Evolutionary conservation across 78 protist species (phyloP).

Genomic region (Tieghemostelium lacteum): DNA sequence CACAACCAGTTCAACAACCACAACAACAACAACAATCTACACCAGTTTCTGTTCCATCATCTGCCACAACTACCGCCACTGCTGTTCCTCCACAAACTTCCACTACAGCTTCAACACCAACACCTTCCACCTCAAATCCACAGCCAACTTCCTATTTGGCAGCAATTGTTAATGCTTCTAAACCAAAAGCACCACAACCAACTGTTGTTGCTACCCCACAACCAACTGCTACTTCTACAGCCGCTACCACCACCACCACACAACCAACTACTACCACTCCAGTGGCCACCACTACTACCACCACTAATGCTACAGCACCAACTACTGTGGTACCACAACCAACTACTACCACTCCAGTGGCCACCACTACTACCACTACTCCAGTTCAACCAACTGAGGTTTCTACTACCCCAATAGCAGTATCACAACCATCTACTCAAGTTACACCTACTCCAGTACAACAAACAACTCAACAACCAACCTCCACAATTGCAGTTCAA

Average conservation of each 20-base stretch:
- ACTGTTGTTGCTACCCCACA: not conserved
- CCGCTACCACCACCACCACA: not conserved
- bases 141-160: not conserved
- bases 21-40: slow-evolving; percentile 6
- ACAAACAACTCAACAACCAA: slow-evolving; percentile 2
- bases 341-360: not conserved
- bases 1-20: not conserved
- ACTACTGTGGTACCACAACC: not conserved
- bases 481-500: not conserved
- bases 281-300: not conserved
- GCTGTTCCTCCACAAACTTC: slow-evolving; percentile 8
- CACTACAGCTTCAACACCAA: not conserved
- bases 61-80: not conserved
- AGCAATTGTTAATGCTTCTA: not conserved
- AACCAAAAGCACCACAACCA: not conserved
- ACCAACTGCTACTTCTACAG: not conserved
- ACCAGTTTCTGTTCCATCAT: not conserved
- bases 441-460: not conserved
- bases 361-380: slow-evolving; percentile 19
- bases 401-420: not conserved
- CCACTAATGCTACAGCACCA: slow-evolving; percentile 31
- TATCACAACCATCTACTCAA: not conserved
- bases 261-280: not conserved
- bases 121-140: not conserved
- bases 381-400: slow-evolving; percentile 1